Conservation (phyloP, 2,329 filamentous ascomycete species). For the Chaetoscypha palmicola region DNA sequence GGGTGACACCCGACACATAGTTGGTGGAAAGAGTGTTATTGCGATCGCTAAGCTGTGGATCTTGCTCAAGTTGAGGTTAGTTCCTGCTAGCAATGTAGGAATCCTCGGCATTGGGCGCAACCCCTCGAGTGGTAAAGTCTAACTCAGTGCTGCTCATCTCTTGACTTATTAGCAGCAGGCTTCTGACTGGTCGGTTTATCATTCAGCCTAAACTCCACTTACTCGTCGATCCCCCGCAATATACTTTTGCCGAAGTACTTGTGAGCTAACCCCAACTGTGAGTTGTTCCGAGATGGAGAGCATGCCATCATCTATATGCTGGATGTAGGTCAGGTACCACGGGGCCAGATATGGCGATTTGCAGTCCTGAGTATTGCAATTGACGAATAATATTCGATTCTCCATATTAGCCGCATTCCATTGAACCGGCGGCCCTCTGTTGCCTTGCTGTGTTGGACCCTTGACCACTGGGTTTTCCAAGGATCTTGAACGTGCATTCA, state of each 20-base stretch:
- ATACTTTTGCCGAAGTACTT: constrained; percentile 18
- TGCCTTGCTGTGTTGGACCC: constrained; percentile 2
- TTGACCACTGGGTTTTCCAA: neutral
- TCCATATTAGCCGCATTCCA: constrained; percentile 1
- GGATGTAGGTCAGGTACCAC: constrained; percentile 3
- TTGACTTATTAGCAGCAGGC: constrained; percentile 5
- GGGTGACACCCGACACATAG: constrained; percentile 11
- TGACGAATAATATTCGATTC: neutral
- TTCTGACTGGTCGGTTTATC: neutral
- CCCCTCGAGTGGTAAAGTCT: neutral
- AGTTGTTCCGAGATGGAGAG: neutral
- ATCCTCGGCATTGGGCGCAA: neutral
- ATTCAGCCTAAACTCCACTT: constrained; percentile 24
- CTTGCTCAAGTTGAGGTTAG: neutral
- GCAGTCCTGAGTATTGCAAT: neutral
- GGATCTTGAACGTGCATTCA: neutral
- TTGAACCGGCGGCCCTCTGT: constrained; percentile 10
- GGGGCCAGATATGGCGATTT: neutral
- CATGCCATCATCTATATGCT: too few relatives aligned
- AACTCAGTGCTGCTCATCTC: neutral
- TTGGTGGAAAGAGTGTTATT: constrained; percentile 12
- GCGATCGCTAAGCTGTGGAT: neutral
- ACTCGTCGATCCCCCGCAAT: constrained; percentile 20
- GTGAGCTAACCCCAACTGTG: constrained; percentile 2
- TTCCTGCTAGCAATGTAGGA: neutral